phyloP scores from a whole-genome alignment of 495 filamentous ascomycete genomes.

The Penicillium waksmanii region DNA sequence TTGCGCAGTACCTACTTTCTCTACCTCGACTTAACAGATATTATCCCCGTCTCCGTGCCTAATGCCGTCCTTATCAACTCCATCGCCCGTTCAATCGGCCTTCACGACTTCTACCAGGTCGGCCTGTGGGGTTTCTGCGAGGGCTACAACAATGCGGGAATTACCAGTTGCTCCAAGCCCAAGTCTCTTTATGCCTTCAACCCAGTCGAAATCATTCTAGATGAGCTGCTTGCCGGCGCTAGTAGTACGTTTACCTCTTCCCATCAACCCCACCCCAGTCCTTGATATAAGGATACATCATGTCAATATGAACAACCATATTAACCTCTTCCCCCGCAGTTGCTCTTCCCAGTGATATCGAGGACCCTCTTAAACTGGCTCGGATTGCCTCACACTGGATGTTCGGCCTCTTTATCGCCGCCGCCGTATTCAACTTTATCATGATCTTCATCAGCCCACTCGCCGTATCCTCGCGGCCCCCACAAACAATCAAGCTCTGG shows the following conservation, averaged over 20 bases:
- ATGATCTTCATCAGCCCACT: slow-evolving; percentile 66
- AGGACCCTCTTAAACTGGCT: slow-evolving; percentile 72
- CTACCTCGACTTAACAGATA: slow-evolving; percentile 78
- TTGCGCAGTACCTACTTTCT: slow-evolving; percentile 77
- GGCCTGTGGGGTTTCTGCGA: slow-evolving; percentile 91
- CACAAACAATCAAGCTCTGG: slow-evolving; percentile 39
- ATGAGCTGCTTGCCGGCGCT: slow-evolving; percentile 78
- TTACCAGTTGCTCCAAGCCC: slow-evolving; percentile 74
- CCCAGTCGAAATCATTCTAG: slow-evolving; percentile 76
- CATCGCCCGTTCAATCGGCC: slow-evolving; percentile 83
- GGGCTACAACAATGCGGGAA: slow-evolving; percentile 72
- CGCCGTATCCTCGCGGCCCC: slow-evolving; percentile 58
- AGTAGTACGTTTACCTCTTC: slow-evolving; percentile 57
- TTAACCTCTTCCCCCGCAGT: slow-evolving; percentile 46
- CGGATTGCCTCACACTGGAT: slow-evolving; percentile 82
- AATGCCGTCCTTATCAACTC: slow-evolving; percentile 80
- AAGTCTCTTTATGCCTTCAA: slow-evolving; percentile 84
- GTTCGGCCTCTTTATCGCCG: slow-evolving; percentile 84
- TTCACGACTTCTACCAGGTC: slow-evolving; percentile 94
- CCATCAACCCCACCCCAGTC: not conserved
- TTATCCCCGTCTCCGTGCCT: slow-evolving; percentile 76
- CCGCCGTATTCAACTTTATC: slow-evolving; percentile 66
- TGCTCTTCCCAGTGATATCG: slow-evolving; percentile 73
- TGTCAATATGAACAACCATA: not conserved
- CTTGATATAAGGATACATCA: not conserved